Conservation (phyloP, 148 eudicot species). For the Rhododendron ferrugineum region DNA sequence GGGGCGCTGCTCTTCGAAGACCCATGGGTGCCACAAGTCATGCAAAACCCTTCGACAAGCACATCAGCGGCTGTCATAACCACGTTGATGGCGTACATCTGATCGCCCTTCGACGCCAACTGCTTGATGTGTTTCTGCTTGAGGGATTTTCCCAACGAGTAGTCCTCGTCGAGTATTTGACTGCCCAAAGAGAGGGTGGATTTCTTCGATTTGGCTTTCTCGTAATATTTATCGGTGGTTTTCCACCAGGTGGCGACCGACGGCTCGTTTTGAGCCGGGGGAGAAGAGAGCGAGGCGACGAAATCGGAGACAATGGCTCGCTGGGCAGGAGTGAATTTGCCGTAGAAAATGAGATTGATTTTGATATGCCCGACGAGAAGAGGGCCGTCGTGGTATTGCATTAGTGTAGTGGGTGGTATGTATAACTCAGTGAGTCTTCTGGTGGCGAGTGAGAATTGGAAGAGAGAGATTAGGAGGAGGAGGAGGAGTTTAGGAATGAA, state of each 20-base stretch:
- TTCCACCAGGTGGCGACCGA: slow-evolving; percentile 13
- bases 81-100: slow-evolving; percentile 3
- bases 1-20: not conserved
- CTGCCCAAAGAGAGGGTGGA: not conserved
- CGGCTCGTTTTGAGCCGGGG: not conserved
- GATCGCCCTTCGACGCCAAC: slow-evolving; percentile 4
- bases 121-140: slow-evolving; percentile 1
- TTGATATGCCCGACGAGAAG: slow-evolving; percentile 7
- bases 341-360: slow-evolving; percentile 13
- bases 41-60: slow-evolving; percentile 11
- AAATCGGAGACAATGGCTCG: slow-evolving; percentile 10
- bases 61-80: slow-evolving; percentile 6
- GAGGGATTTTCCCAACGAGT: slow-evolving; percentile 13
- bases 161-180: slow-evolving; percentile 10
- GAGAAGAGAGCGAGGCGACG: slow-evolving; percentile 4
- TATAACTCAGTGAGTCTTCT: slow-evolving; percentile 3
- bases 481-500: not conserved
- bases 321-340: slow-evolving; percentile 8
- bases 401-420: not conserved
- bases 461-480: not conserved
- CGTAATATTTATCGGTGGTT: slow-evolving; percentile 12
- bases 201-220: slow-evolving; percentile 1
- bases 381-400: slow-evolving; percentile 12
- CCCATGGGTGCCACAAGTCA: slow-evolving; percentile 13
- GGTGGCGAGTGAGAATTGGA: slow-evolving; percentile 1